Percentiles rank a stretch among this genome's conserved stretches.
phyloP scores from a whole-genome alignment of 2,329 filamentous ascomycete genomes.

The Cladophialophora chaetospira region DNA sequence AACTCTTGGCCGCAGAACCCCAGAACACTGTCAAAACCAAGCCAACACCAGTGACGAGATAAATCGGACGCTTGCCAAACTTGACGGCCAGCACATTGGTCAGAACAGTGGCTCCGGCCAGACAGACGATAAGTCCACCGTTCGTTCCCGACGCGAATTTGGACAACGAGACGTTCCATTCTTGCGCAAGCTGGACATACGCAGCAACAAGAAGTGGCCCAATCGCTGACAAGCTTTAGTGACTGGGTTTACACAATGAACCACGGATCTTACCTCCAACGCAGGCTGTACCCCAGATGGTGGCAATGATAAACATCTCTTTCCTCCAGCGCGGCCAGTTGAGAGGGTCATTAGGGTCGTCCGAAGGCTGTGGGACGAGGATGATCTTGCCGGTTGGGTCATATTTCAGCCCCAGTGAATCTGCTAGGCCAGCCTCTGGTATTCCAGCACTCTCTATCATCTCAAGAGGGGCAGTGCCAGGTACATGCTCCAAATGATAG shows the following conservation, averaged over 20 bases:
- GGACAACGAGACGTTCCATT: slow-evolving; percentile 13
- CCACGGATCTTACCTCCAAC: slow-evolving; percentile 48
- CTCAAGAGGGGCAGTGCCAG: slow-evolving; percentile 37
- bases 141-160: slow-evolving; percentile 38
- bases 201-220: slow-evolving; percentile 23
- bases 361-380: slow-evolving; percentile 28
- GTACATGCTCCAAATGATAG: slow-evolving; percentile 37
- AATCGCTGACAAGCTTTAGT: too few species aligned
- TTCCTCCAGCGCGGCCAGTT: slow-evolving; percentile 29
- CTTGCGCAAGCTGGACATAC: slow-evolving; percentile 21
- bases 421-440: slow-evolving; percentile 32
- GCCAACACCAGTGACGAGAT: slow-evolving; percentile 21
- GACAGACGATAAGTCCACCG: slow-evolving; percentile 40
- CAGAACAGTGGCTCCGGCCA: slow-evolving; percentile 42
- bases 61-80: slow-evolving; percentile 28
- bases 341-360: slow-evolving; percentile 29
- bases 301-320: slow-evolving; percentile 42
- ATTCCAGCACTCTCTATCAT: slow-evolving; percentile 26
- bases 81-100: slow-evolving; percentile 32
- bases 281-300: slow-evolving; percentile 44
- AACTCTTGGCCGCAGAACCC: slow-evolving; percentile 17
- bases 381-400: slow-evolving; percentile 34
- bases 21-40: slow-evolving; percentile 22
- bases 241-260: too few species aligned
- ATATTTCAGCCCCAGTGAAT: slow-evolving; percentile 39